Base-by-base conservation (phyloP, 805 yeast species). In the Candida palmyrensis region DNA sequence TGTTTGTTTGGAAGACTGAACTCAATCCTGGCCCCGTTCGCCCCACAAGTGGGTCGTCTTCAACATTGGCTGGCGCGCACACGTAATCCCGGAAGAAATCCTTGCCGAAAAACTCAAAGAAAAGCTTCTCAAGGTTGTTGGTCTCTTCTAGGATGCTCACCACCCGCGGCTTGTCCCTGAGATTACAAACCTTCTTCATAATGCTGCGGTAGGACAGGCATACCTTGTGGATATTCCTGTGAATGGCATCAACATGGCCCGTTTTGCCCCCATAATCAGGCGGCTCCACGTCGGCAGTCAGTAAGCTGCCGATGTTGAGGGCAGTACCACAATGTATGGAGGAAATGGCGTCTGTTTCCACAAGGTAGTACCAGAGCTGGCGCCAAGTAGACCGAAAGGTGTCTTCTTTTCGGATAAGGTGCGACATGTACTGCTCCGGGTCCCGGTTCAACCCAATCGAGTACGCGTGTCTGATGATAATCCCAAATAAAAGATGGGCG, bases 361-460 rank as follows among this genome's bases (percentile, higher is more conserved):
- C 43, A 9, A 66, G 44, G 35, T 49, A 55, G 25, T 41, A 33
- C 72, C 72, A 66, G 18, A 66, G 43, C 15, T 43, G 35, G 31
- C 71, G 45, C 72, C 72, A 66, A 1, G 51, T 46, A 20, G 44
- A 42, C 13, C 51, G 46, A 13, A 57, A 47, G 2, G 43, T 27
- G 15, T 48, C 48, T 11, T 53, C 49, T 19, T 55, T 59, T 29
- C 48, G 43, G 16, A 66, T 59, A 14, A 51, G 35, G 16, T 51
- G 57, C 5, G 59, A 43, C 6, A 36, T 35, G 35, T 53, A 64
- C 25, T 36, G 44, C 10, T 52, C 43, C 1, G 72, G 71, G 37
- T 66, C 71, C 9, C 71, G 44, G 39, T 65, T 56, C 27, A 64
- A 45, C 0, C 72, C 71, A 27, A 63, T 62, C 3, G 67, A 51